phyloP scores from a whole-genome alignment of 2,329 filamentous ascomycete species.

The Penicillium sp. region DNA sequence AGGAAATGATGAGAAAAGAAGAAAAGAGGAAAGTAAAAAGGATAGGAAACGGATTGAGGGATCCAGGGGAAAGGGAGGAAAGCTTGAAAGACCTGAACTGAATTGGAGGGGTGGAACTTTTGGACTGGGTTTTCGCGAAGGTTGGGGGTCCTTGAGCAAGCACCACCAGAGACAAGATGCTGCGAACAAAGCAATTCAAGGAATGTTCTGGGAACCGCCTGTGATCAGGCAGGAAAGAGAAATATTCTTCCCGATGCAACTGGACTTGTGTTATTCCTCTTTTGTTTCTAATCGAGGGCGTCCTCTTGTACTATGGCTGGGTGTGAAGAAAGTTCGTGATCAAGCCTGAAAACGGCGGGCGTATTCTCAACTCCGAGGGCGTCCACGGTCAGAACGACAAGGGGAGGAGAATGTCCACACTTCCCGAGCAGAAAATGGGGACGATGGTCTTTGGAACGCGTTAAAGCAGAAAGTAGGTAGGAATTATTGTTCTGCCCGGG shows the following conservation, averaged over 20 bases:
- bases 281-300: background rate
- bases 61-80: conserved; percentile 19
- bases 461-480: background rate
- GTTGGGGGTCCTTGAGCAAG: conserved; percentile 16
- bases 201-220: conserved; percentile 18
- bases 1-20: conserved; percentile 15
- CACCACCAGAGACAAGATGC: conserved; percentile 15
- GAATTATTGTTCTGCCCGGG: background rate
- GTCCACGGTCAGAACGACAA: conserved; percentile 1
- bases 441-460: background rate
- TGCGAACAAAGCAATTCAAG: conserved; percentile 27
- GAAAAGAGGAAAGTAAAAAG: conserved; percentile 5
- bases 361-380: conserved; percentile 18
- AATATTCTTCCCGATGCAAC: background rate
- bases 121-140: conserved; percentile 24
- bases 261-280: conserved; percentile 4
- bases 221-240: background rate
- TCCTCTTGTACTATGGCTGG: background rate
- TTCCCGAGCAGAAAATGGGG: background rate
- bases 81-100: conserved; percentile 19
- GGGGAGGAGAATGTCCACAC: conserved; percentile 1
- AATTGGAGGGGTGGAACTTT: conserved; percentile 21
- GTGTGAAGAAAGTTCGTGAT: conserved; percentile 16
- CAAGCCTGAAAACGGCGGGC: conserved; percentile 24
- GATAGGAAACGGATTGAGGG: conserved; percentile 18